Conservation (phyloP, 805 yeast genomes). For the Schizosaccharomyces lindneri region DNA sequence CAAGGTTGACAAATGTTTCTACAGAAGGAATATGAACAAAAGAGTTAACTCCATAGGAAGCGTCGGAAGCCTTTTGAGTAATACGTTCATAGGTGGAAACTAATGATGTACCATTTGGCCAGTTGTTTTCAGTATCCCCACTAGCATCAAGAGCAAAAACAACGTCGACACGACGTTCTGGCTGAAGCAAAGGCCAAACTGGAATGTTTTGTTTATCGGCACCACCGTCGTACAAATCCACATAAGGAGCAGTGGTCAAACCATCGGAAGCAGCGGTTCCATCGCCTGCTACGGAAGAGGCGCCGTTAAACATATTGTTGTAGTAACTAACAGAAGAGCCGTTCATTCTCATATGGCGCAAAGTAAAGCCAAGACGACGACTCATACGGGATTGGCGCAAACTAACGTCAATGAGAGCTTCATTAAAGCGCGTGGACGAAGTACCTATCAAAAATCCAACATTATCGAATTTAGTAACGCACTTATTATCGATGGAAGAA, state of each 20-base stretch:
- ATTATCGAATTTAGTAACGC: slow-evolving; percentile 48
- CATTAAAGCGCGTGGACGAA: slow-evolving; percentile 21
- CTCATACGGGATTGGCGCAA: slow-evolving; percentile 2
- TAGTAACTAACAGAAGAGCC: slow-evolving; percentile 34
- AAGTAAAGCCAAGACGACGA: slow-evolving; percentile 7
- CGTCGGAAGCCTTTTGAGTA: slow-evolving; percentile 9
- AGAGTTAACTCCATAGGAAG: slow-evolving; percentile 18
- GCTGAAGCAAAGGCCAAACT: slow-evolving; percentile 35
- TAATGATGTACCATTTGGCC: slow-evolving; percentile 50
- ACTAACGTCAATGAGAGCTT: slow-evolving; percentile 4
- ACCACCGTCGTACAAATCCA: slow-evolving; percentile 52
- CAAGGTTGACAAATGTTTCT: slow-evolving; percentile 21
- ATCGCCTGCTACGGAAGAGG: not conserved
- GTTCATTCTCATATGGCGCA: slow-evolving; percentile 10
- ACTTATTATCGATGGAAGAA: slow-evolving; percentile 15
- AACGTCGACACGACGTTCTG: slow-evolving; percentile 34
- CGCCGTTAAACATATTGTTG: slow-evolving; percentile 44
- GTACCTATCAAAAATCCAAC: slow-evolving; percentile 49
- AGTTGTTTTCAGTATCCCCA: slow-evolving; percentile 29
- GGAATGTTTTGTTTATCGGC: slow-evolving; percentile 57
- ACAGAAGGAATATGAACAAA: slow-evolving; percentile 42
- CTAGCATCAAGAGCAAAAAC: slow-evolving; percentile 43
- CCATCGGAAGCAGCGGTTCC: not conserved
- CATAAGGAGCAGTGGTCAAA: slow-evolving; percentile 3
- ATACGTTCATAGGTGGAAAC: slow-evolving; percentile 22